Conservation (phyloP, 2,329 filamentous ascomycete genomes). For the Scytalidium lignicola region DNA sequence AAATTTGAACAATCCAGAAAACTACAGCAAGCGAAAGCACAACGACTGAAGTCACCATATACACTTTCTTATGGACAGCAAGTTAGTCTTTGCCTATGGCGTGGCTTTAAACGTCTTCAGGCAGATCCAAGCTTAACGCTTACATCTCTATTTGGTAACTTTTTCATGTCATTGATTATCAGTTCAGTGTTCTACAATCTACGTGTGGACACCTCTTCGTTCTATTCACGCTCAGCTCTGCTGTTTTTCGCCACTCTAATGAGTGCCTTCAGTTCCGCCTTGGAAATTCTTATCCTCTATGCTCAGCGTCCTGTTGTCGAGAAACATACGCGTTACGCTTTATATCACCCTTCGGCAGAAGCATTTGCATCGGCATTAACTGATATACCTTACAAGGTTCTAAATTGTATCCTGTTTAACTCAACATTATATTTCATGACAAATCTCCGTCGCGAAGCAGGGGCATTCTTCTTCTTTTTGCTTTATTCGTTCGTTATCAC, state of each 20-base stretch:
- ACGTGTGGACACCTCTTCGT: slow-evolving; percentile 44
- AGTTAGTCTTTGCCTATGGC: slow-evolving; percentile 69
- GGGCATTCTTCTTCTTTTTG: slow-evolving; percentile 77
- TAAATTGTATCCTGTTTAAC: slow-evolving; percentile 71
- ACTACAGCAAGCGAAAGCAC: slow-evolving; percentile 38
- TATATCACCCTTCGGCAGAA: slow-evolving; percentile 85
- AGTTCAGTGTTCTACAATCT: slow-evolving; percentile 61
- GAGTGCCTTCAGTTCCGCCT: slow-evolving; percentile 56
- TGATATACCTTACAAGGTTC: slow-evolving; percentile 75
- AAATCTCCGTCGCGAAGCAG: slow-evolving; percentile 67
- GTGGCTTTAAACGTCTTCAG: slow-evolving; percentile 69
- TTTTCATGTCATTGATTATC: slow-evolving; percentile 54
- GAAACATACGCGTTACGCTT: slow-evolving; percentile 77
- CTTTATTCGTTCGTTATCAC: slow-evolving; percentile 22
- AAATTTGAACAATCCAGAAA: slow-evolving; percentile 31
- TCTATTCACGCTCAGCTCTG: slow-evolving; percentile 57
- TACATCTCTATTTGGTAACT: slow-evolving; percentile 6
- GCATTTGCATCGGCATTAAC: slow-evolving; percentile 78
- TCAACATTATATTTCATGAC: slow-evolving; percentile 79
- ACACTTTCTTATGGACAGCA: slow-evolving; percentile 75
- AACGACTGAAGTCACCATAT: slow-evolving; percentile 53
- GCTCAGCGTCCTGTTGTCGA: slow-evolving; percentile 84
- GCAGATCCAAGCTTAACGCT: slow-evolving; percentile 34
- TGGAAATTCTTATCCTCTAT: slow-evolving; percentile 69
- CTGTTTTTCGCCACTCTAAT: slow-evolving; percentile 65